These are phyloP conservation scores for Spathaspora sp. DNA, from an alignment of 805 yeast species.

Conservation along the genomic window DNA sequence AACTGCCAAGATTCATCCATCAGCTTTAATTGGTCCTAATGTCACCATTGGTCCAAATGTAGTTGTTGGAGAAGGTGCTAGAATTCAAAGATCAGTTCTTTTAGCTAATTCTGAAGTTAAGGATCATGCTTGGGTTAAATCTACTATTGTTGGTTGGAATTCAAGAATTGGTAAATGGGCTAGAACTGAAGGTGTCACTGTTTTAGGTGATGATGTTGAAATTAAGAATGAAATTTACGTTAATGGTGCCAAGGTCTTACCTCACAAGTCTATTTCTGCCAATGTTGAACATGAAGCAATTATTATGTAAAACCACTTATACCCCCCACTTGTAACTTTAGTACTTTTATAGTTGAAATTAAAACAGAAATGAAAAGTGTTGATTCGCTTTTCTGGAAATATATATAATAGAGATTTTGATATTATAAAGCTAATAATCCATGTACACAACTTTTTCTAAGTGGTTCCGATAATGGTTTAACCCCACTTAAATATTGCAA, in stretches of 20 bases:
- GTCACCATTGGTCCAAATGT: conserved; percentile 97
- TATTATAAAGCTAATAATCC: conserved; percentile 10
- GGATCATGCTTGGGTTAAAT: conserved; percentile 97
- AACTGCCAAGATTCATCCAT: conserved; percentile 86
- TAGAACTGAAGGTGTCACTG: conserved; percentile 95
- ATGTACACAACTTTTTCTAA: conserved; percentile 42
- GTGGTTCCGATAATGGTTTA: conserved; percentile 59
- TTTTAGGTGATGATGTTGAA: conserved; percentile 97
- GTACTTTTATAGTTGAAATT: not conserved
- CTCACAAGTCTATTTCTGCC: conserved; percentile 94
- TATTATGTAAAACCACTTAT: conserved; percentile 67
- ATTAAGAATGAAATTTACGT: conserved; percentile 98
- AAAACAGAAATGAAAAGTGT: not conserved
- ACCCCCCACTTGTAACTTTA: not conserved
- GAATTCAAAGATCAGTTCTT: conserved; percentile 93
- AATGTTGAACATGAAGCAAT: conserved; percentile 97
- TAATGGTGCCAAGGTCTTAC: conserved; percentile 98
- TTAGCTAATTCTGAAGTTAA: conserved; percentile 86
- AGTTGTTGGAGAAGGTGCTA: conserved; percentile 95
- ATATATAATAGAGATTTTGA: not conserved
- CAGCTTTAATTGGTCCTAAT: conserved; percentile 96
- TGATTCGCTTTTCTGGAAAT: conserved; percentile 1
- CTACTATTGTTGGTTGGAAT: conserved; percentile 99
- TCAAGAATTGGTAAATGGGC: conserved; percentile 98
- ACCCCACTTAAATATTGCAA: conserved; percentile 72